Conservation (phyloP, 2,329 filamentous ascomycete genomes). For the Aspergillus ochraceus region DNA sequence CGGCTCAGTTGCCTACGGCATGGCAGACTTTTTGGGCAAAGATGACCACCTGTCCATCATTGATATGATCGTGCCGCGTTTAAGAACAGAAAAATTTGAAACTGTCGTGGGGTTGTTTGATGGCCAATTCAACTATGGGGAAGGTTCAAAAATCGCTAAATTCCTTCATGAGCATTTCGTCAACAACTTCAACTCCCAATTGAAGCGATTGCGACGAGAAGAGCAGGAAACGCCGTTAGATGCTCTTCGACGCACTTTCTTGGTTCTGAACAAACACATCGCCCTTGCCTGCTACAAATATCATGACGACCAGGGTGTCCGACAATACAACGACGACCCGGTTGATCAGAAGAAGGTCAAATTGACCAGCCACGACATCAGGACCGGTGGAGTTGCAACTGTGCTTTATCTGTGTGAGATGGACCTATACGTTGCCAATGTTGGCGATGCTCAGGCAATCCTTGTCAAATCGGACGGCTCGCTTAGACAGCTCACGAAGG, state of each 20-base stretch:
- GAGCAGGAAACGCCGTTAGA: constrained; percentile 74
- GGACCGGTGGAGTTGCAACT: constrained; percentile 87
- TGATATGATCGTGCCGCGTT: constrained; percentile 90
- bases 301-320: constrained; percentile 68
- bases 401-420: constrained; percentile 86
- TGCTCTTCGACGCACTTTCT: constrained; percentile 81
- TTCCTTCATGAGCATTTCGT: constrained; percentile 96
- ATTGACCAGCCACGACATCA: constrained; percentile 83
- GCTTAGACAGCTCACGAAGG: constrained; percentile 79
- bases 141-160: constrained; percentile 94
- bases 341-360: constrained; percentile 63
- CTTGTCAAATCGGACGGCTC: constrained; percentile 86
- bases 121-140: constrained; percentile 81
- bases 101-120: constrained; percentile 95
- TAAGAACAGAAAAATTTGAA: constrained; percentile 86
- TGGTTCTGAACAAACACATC: constrained; percentile 90
- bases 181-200: constrained; percentile 75
- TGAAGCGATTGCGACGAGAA: constrained; percentile 70
- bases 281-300: constrained; percentile 80
- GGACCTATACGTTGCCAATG: constrained; percentile 90
- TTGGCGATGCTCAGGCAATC: constrained; percentile 94
- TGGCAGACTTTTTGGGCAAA: constrained; percentile 91
- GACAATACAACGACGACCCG: constrained; percentile 66
- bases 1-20: constrained; percentile 88
- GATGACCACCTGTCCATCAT: constrained; percentile 95